Evolutionary conservation across 148 eudicot species (phyloP).

Genomic region (Rhododendron vialii): DNA sequence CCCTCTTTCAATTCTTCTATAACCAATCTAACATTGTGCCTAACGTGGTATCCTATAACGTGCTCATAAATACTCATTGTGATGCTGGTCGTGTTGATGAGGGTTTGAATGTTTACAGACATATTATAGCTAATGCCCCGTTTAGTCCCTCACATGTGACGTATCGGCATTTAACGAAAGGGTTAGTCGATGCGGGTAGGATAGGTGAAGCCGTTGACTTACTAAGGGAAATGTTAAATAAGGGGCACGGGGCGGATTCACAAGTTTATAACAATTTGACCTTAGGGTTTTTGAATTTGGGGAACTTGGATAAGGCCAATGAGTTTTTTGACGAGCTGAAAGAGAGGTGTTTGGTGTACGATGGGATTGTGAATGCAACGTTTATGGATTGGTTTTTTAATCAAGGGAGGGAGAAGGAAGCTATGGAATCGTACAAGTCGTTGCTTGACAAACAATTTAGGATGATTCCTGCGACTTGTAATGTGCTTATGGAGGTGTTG

Average conservation of each 20-base stretch:
- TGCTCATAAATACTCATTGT: slow-evolving; percentile 52
- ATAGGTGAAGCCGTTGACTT: slow-evolving; percentile 72
- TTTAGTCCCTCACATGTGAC: slow-evolving; percentile 68
- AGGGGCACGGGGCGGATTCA: slow-evolving; percentile 56
- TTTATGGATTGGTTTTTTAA: slow-evolving; percentile 76
- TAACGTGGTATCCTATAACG: slow-evolving; percentile 65
- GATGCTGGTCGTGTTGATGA: slow-evolving; percentile 35
- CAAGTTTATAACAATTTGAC: slow-evolving; percentile 66
- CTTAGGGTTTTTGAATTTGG: slow-evolving; percentile 54
- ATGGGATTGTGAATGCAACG: slow-evolving; percentile 68
- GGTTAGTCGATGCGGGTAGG: slow-evolving; percentile 61
- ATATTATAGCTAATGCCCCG: slow-evolving; percentile 44
- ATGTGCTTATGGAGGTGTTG: slow-evolving; percentile 66
- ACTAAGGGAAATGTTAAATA: slow-evolving; percentile 68
- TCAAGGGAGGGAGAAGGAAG: slow-evolving; percentile 70
- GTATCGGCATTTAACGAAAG: slow-evolving; percentile 60
- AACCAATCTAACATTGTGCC: slow-evolving; percentile 80
- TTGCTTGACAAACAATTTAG: slow-evolving; percentile 46
- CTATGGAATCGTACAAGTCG: slow-evolving; percentile 56
- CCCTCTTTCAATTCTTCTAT: slow-evolving; percentile 67
- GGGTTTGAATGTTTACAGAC: slow-evolving; percentile 16
- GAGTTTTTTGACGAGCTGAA: slow-evolving; percentile 67
- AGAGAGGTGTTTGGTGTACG: slow-evolving; percentile 49
- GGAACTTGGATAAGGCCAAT: slow-evolving; percentile 57
- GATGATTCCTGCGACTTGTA: slow-evolving; percentile 68